These are phyloP conservation scores for Lepiota brunneoincarnata DNA, from an alignment of 768 basidiomycete species.

Conservation along the genomic window DNA sequence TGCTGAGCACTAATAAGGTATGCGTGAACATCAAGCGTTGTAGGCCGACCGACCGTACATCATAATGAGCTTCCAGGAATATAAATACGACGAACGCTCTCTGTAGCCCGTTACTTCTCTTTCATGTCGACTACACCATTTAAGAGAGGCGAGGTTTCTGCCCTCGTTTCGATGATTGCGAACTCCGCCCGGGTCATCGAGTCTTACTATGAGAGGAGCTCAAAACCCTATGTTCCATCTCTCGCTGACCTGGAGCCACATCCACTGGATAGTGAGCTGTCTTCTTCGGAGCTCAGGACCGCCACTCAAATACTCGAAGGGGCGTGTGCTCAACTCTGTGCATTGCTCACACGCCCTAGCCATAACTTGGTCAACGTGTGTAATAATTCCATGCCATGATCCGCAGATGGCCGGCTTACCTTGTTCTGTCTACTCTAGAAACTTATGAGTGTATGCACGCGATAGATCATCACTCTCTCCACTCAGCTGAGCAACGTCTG, in stretches of 20 bases:
- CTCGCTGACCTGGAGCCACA: conserved; percentile 19
- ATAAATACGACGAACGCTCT: too few species aligned
- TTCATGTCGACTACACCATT: too few species aligned
- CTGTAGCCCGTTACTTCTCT: too few species aligned
- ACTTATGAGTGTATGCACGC: conserved; percentile 10
- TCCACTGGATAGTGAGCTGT: conserved; percentile 16
- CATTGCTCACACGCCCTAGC: conserved; percentile 20
- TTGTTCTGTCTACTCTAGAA: neutral
- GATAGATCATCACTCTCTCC: too few species aligned
- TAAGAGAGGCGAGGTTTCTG: neutral
- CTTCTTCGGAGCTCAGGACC: conserved; percentile 17
- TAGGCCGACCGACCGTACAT: too few species aligned
- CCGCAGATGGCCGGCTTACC: neutral
- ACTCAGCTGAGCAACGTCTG: too few species aligned
- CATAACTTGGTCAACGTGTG: conserved; percentile 25
- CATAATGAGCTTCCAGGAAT: too few species aligned
- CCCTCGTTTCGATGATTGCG: conserved; percentile 16
- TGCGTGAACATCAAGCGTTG: too few species aligned
- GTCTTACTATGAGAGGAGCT: conserved; percentile 18
- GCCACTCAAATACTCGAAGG: conserved; percentile 25
- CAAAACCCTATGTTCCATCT: conserved; percentile 23
- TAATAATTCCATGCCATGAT: neutral
- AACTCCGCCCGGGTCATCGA: conserved; percentile 21
- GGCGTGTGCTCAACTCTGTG: conserved; percentile 26
- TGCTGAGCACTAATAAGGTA: too few species aligned